Evolutionary conservation across 2,329 filamentous ascomycete genomes (phyloP), one percentile per base, ranked within the genome.

Genomic region (Aspergillus sp.): DNA sequence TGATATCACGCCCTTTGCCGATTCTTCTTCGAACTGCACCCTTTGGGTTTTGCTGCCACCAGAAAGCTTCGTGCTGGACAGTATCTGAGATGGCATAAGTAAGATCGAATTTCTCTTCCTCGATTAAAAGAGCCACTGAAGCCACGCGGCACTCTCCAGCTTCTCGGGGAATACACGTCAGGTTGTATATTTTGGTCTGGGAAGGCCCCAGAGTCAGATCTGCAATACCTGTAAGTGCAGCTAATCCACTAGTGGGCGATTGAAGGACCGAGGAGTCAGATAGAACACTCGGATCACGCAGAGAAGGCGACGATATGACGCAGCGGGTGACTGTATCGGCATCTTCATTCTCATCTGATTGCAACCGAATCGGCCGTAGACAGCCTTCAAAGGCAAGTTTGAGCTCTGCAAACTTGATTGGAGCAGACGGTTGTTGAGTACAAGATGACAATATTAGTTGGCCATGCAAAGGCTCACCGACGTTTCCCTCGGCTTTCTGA

Each of bases 131-230:
- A 0, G 82, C 85, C 9, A 90, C 85, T 1, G 86, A 87, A 4
- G 84, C 82, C 4, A 91, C 87, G 52, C 84, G 86, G 0, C 90
- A 88, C 59, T 91, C 86, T n/a, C 92, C 93, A 3, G 93, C 87
- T 76, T 97, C 93, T 61, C 92, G 87, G 17, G 97, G 84, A 2
- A 89, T 86, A 61, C 92, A 85, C 8, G 84, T 85, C 68, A 97
- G 83, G 68, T 91, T 87, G 64, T 91, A 89, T 1, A 93, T 85
- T 57, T 85, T 87, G 8, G 84, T 90, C 63, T 91, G 85, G 0
- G 87, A 88, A 15, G 92, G 85, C 11, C 78, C 75, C 48, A 97
- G 77, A 0, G 83, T 87, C 58, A 97, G 77, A 73, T 93, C 82
- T 8, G 85, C 84, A 11, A 78, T 71, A 0, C 90, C 90, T 45